Evolutionary conservation across 306 rosid genomes (phyloP), one percentile per base, ranked within the genome.

Genomic region (Oxytropis ochrocephala): DNA sequence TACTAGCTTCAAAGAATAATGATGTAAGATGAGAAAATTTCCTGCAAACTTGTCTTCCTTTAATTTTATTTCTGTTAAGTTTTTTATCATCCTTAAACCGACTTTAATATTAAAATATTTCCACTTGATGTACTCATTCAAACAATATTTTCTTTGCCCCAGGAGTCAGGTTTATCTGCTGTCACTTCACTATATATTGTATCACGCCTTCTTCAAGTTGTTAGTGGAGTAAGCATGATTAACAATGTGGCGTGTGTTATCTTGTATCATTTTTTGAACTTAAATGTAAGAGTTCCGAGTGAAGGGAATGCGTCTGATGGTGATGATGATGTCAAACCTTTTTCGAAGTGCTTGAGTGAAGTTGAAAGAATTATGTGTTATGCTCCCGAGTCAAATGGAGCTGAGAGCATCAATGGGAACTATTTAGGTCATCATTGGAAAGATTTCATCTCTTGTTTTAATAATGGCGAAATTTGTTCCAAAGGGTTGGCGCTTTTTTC

Each of bases 191-290:
- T 91, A 72, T 88, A 86, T 71, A 69, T 87, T 21, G 57, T 88
- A 62, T 85, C 89, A 44, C 69, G 79, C 66, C 86, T 91, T 80
- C 85, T 91, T 82, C 97, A 88, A 85, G 93, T 91, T 69, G 70
- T 91, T 35, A 91, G 88, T 62, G 96, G 93, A 75, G 83, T 70
- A 80, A 64, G 74, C 63, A 48, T 82, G 70, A 64, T 80, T 42
- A 78, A 88, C 49, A 76, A 79, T 55, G 97, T 88, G 53, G 89
- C 88, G 5, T 85, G 75, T 52, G 84, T 68, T 36, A 73, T 88
- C 64, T 35, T 86, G 59, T 76, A 80, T 72, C 78, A 87, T 65
- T 73, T 80, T 30, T 61, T 82, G 76, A 67, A 66, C 69, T 62
- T 76, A 66, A 69, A 76, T 63, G 67, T 64, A 38, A 77, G 80